phyloP scores from a whole-genome alignment of 2,329 filamentous ascomycete species.

The Diplodia sapinea region DNA sequence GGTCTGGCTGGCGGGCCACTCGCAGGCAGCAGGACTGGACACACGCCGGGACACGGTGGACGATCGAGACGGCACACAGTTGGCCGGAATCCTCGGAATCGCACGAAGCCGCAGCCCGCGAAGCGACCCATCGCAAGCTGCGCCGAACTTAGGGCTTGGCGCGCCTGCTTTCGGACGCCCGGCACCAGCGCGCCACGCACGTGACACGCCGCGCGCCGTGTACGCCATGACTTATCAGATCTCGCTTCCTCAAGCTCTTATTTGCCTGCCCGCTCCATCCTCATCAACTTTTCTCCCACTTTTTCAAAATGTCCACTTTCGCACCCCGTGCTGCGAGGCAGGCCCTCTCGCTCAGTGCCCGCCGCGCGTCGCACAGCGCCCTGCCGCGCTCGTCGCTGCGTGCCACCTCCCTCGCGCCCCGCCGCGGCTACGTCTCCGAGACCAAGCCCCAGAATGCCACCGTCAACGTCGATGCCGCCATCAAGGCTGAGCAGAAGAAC shows the following conservation, averaged over 20 bases:
- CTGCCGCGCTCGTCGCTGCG: constrained; percentile 51
- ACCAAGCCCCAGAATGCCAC: constrained; percentile 80
- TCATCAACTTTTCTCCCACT: constrained; percentile 18
- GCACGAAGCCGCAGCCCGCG: constrained; percentile 7
- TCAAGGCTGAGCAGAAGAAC: constrained; percentile 83
- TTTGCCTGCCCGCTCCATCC: constrained; percentile 32
- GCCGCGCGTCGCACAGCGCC: constrained; percentile 53
- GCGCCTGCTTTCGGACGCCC: constrained; percentile 12
- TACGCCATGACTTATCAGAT: constrained; percentile 25
- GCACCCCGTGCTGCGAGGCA: constrained; percentile 75
- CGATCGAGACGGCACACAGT: not conserved
- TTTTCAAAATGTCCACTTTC: constrained; percentile 52
- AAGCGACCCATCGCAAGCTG: constrained; percentile 12
- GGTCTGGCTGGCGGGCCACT: constrained; percentile 6
- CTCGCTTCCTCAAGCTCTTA: constrained; percentile 29
- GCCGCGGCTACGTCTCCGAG: constrained; percentile 81
- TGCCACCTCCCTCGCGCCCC: constrained; percentile 48
- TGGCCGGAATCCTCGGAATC: constrained; percentile 1
- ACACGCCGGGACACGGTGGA: not conserved
- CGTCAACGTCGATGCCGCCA: constrained; percentile 80
- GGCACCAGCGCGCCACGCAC: constrained; percentile 1
- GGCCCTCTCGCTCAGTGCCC: constrained; percentile 66
- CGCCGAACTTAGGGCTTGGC: not conserved
- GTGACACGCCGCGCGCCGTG: not conserved
- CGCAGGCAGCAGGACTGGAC: constrained; percentile 14